These are phyloP conservation scores for Leccinum solheimii DNA, from an alignment of 1,284 basidiomycete genomes.

Conservation along the genomic window DNA sequence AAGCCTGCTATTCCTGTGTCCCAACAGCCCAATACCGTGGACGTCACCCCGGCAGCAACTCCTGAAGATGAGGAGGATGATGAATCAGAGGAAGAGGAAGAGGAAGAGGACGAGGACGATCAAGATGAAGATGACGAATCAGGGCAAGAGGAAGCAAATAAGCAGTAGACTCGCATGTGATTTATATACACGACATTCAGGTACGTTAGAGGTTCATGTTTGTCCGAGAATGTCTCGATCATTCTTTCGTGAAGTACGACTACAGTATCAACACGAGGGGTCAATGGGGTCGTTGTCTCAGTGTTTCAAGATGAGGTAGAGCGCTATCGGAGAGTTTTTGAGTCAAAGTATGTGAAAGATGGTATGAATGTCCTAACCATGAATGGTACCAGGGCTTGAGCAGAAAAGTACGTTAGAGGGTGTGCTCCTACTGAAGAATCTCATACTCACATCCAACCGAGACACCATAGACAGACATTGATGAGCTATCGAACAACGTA, in stretches of 20 bases:
- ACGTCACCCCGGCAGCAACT: slow-evolving; percentile 16
- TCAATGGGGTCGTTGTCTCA: slow-evolving; percentile 20
- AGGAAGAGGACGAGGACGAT: slow-evolving; percentile 23
- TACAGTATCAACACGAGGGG: not conserved
- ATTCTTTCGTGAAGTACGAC: not conserved
- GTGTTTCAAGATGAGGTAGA: slow-evolving; percentile 74
- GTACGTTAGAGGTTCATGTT: slow-evolving; percentile 3
- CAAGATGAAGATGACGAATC: slow-evolving; percentile 15
- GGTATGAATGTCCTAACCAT: slow-evolving; percentile 45
- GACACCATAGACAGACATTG: slow-evolving; percentile 67
- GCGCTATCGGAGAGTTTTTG: slow-evolving; percentile 39
- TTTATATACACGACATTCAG: slow-evolving; percentile 7
- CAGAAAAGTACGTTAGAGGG: slow-evolving; percentile 11
- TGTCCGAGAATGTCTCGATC: not conserved
- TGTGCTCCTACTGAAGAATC: not conserved
- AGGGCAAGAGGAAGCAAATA: slow-evolving; percentile 25
- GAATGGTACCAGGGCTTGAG: slow-evolving; percentile 70
- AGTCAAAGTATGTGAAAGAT: slow-evolving; percentile 1
- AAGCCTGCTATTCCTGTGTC: not conserved
- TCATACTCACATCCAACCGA: slow-evolving; percentile 66
- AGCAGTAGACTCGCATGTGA: slow-evolving; percentile 15
- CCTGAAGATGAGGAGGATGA: slow-evolving; percentile 27
- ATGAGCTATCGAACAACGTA: slow-evolving; percentile 47
- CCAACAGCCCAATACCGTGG: not conserved
- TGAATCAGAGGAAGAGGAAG: slow-evolving; percentile 16